Evolutionary conservation across 352 stramenopile species (phyloP), one percentile per base, ranked within the genome.

Genomic region (Albugo candida): DNA sequence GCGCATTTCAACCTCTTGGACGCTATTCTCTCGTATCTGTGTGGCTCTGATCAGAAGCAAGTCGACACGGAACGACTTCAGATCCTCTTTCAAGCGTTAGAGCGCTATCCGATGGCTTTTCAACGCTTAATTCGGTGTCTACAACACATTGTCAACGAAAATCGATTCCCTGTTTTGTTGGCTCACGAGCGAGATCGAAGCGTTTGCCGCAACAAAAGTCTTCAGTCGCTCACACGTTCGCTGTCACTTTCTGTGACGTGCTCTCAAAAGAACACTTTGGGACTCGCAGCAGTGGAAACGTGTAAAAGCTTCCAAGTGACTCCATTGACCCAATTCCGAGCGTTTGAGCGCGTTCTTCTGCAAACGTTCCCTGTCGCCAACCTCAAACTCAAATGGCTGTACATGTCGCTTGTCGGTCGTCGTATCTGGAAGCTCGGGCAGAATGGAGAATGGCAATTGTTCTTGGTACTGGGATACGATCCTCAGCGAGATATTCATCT

Each of bases 361-460:
- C 67, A 72, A 1, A 81, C 60, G 24, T 63, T 83, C 47, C 56
- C 68, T 36, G 60, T 83, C 2, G 45, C 65, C 2, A 67, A 87
- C 45, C 18, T 46, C 11, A 68, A 70, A 47, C 48, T 86, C 21
- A 64, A 59, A 5, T 39, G 61, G 46, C 59, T 84, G 27, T 83
- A 85, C 16, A 54, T 67, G 37, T 84, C 63, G 41, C 55, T 91
- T 38, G 60, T 91, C 2, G 77, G 77, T 0, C 69, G 84, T 41
- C 63, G 49, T 5, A 64, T 91, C 18, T 70, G 83, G 50, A 83
- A 82, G 56, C 66, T 72, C 13, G 59, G 82, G 11, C 24, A 31
- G 24, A 75, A 91, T 16, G 70, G 70, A 39, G 85, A 91, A 54
- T 91, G 74, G 74, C 73, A 64, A 36, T 83, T 84, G 39, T 81